Percentiles rank a stretch among this genome's conserved stretches.
Evolutionary conservation across 2,329 filamentous ascomycete genomes (phyloP).

Genomic region (Geoglossum cookeanum): DNA sequence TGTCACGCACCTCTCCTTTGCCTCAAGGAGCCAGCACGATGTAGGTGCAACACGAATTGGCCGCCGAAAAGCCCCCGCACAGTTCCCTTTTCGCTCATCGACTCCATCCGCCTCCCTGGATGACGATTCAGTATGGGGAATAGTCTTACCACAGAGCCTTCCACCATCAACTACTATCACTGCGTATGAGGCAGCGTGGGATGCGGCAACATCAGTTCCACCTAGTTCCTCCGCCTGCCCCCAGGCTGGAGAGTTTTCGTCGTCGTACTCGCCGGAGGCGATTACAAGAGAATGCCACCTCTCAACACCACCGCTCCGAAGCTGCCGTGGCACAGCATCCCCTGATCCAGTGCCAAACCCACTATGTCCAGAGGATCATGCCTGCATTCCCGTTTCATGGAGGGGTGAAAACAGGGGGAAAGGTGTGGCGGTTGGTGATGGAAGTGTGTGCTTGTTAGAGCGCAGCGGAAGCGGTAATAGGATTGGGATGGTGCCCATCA

Average conservation of each 20-base stretch:
- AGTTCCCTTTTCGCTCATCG: not conserved
- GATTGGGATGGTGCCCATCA: too few species aligned
- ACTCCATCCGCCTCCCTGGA: not conserved
- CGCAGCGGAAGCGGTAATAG: not conserved
- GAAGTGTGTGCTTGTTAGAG: not conserved
- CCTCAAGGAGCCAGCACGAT: not conserved
- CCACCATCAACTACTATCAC: not conserved
- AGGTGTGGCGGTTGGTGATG: not conserved
- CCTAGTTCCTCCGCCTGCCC: not conserved
- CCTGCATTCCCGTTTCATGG: not conserved
- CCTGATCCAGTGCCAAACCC: not conserved
- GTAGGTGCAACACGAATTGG: constrained; percentile 1
- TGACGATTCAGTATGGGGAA: not conserved
- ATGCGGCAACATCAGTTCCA: not conserved
- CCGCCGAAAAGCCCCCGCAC: not conserved
- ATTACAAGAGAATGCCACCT: constrained; percentile 1
- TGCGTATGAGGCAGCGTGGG: not conserved
- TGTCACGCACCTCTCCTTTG: not conserved
- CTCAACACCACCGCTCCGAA: not conserved
- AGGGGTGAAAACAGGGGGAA: not conserved
- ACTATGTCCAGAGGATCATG: not conserved
- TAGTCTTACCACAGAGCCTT: not conserved
- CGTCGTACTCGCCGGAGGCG: not conserved
- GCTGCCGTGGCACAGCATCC: not conserved
- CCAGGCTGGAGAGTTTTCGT: not conserved